Base-by-base conservation (phyloP, 352 stramenopile species). In the Hyaloperonospora brassicae region DNA sequence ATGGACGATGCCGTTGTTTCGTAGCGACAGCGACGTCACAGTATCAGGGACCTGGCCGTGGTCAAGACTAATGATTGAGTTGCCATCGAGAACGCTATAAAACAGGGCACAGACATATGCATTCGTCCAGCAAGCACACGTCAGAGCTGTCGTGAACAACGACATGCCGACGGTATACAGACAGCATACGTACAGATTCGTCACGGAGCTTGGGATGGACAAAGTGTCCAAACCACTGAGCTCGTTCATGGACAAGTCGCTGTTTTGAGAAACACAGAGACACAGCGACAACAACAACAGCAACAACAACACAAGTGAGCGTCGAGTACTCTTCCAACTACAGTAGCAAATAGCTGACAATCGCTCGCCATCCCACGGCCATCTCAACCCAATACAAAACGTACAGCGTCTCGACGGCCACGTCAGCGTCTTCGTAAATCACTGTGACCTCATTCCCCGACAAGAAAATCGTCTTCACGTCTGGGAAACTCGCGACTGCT, bases 371-470 rank as follows among this genome's bases (percentile, higher is more conserved):
- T 5, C 10, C 27, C 3, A 31, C 3, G 7, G 7, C 7, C 27
- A 8, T 31, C 27, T 31, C 7, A 3, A 31, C 27, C 27, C 27
- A 41, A 21, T 45, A 27, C 6, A 21, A 65, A n/a, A n/a, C 64
- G 46, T 61, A 72, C 64, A 72, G 30, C 24, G 44, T 68, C 61
- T 72, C 66, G 34, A 72, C 55, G 6, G 40, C 61, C 5, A 60
- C 45, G 0, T 63, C 43, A 5, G 25, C 27, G 53, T 61, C 53
- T 57, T 70, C 58, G 44, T 67, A 62, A 34, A 69, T 68, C n/a
- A 57, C 57, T 7, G 53, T 68, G 30, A 73, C 52, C 22, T 62
- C 35, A 45, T 70, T 73, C 27, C 52, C 54, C 48, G 61, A 59
- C 14, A 73, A 49, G 24, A 59, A 17, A 22, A 69, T 34, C 1